A percentile compares a stretch with the other conserved stretches of the same genome.
These are phyloP conservation scores for Cydonia oblonga DNA, from an alignment of 331 rosid species.

Conservation along the genomic window DNA sequence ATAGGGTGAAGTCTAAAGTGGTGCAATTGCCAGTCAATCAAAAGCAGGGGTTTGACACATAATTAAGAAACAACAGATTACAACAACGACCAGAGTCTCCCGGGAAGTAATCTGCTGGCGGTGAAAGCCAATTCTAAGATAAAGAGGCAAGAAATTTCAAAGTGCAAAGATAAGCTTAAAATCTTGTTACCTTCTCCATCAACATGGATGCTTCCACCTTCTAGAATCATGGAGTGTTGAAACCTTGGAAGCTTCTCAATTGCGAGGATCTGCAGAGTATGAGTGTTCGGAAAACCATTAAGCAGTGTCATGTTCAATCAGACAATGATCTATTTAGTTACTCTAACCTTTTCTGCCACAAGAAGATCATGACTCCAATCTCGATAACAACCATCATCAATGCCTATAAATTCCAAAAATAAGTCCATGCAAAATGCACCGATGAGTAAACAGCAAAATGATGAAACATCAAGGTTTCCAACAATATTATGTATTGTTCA, in stretches of 20 bases:
- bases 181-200: conserved; percentile 80
- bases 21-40: neutral
- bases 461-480: neutral
- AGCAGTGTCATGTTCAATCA: neutral
- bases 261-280: conserved; percentile 49
- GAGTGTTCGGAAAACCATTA: neutral
- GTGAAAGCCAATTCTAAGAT: neutral
- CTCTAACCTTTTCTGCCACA: conserved; percentile 36
- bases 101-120: neutral
- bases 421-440: neutral
- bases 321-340: neutral
- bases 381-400: conserved; percentile 60
- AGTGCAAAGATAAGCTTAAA: neutral
- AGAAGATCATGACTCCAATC: conserved; percentile 72
- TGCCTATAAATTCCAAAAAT: conserved; percentile 34
- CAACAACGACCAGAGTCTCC: neutral
- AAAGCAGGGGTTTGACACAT: neutral
- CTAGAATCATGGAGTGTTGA: conserved; percentile 56
- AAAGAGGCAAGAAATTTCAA: neutral
- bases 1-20: neutral
- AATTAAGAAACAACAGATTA: neutral
- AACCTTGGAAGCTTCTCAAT: conserved; percentile 67
- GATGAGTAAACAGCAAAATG: neutral
- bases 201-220: conserved; percentile 98
- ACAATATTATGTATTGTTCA: neutral